Base-by-base conservation (phyloP, 164 flowering plant species). In the Umbilicus rupestris region DNA sequence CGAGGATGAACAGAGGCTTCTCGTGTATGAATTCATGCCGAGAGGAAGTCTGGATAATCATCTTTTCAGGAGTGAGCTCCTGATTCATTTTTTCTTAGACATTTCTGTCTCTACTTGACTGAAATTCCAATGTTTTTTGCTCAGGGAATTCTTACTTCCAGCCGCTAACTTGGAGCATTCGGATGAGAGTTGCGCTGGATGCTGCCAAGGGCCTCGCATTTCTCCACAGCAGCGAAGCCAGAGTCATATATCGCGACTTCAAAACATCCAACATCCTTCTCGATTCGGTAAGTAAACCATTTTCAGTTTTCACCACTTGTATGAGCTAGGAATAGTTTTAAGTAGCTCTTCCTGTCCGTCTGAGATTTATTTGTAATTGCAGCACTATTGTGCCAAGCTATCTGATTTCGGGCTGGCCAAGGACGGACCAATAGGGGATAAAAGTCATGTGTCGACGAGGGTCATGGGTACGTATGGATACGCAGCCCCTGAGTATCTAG, bases 331-430 rank as follows among this genome's bases (percentile, higher is more conserved):
- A 62, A 60, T n/a, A 35, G 39, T 35, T 35, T 22, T 41, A 7
- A 41, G 14, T 39, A n/a, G 2, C 20, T 3, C 41, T 28, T 39
- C 57, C 20, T 64, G 16, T 19, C 28, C 59, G n/a, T n/a, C n/a
- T 0, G 33, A 20, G 22, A 65, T 31, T 58, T 31, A 69, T 35
- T 71, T 7, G 24, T 49, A 10, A 22, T 49, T 8, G 62, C 86
- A 90, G 96, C 70, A 76, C 46, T 86, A 86, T 70, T 80, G 82
- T 70, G 92, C 88, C 3, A 87, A 86, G 75, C 90, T 90, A 44
- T 87, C 96, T 65, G 96, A 90, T 82, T 90, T 90, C 71, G 96
- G 96, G 60, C 70, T 90, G 76, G 96, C 96, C 41, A 87, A 87
- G 78, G 96, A 90, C 72, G 96, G 92, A 3, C 96, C 96, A 52